Base-by-base conservation (phyloP, 2,329 filamentous ascomycete species). In the Claviceps maximensis region DNA sequence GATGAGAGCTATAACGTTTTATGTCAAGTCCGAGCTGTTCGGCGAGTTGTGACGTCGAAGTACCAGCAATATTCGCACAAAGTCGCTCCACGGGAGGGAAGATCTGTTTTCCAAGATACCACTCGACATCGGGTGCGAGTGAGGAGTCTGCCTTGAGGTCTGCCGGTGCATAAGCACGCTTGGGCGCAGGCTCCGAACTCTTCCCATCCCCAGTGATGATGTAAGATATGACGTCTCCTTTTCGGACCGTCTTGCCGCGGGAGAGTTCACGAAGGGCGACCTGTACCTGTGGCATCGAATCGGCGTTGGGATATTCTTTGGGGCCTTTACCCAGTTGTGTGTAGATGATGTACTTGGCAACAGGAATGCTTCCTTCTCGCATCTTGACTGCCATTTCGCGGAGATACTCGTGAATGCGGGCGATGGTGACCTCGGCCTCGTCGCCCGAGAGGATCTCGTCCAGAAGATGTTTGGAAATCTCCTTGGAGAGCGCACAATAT, bases 31-130 rank as follows among this genome's bases (percentile, higher is more conserved):
- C 93, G 15, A 98, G 80, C 66, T 93, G 95, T 65, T 96, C 90
- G 2, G 93, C 93, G 10, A 98, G 78, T 58, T 90, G 84, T 1
- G 88, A 82, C 8, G 91, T 86, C 57, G 95, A 94, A 1, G 93
- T 98, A 55, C 93, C 93, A 15, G 82, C 81, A 62, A 98, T 96
- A 55, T 95, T 95, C 56, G 91, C 93, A 66, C 93, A 98, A 23
- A 98, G 83, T 77, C 93, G 88, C 72, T 98, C 93, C 27, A 98
- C 93, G 0, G 93, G 93, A 12, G 93, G 93, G 70, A 98, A 89
- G 55, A 98, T 96, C 69, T 98, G 93, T 74, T 98, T 98, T 73
- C 89, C 86, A 41, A 98, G 81, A 68, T 98, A 98, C 80, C 90
- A 97, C 65, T 98, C 93, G n/a, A 96, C 80, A 63, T 98, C 93